These are phyloP conservation scores for Ascomycota sp. DNA, from an alignment of 2,329 filamentous ascomycete genomes.

Conservation along the genomic window DNA sequence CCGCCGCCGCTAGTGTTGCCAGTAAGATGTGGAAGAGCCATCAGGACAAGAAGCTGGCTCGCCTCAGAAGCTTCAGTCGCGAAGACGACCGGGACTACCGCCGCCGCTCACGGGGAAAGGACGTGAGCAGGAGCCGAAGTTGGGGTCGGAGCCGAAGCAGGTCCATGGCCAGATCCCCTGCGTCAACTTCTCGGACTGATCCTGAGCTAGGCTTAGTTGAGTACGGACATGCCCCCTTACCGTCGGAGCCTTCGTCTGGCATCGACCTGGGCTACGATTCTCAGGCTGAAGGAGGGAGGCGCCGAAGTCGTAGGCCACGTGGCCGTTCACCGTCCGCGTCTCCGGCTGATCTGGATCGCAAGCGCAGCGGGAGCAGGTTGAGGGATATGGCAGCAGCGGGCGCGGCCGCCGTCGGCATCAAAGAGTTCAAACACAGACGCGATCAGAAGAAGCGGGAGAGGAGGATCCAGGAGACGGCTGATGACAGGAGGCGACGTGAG, in stretches of 20 bases:
- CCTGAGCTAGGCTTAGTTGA: conserved; percentile 46
- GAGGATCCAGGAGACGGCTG: conserved; percentile 11
- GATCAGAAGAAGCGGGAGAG: conserved; percentile 18
- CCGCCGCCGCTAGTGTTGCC: conserved; percentile 35
- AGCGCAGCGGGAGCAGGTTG: conserved; percentile 30
- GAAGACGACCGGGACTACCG: conserved; percentile 16
- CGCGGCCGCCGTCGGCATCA: conserved; percentile 39
- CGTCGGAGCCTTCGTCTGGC: conserved; percentile 16
- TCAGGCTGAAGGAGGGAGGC: conserved; percentile 21
- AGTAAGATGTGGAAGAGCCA: conserved; percentile 38
- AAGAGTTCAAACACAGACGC: conserved; percentile 31
- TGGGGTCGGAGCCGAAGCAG: conserved; percentile 22
- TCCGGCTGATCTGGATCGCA: conserved; percentile 11
- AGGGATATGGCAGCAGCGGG: conserved; percentile 33
- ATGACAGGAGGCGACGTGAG: conserved; percentile 6
- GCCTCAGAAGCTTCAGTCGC: conserved; percentile 10
- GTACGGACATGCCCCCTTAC: conserved; percentile 37
- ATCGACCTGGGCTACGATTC: conserved; percentile 22
- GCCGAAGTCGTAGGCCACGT: conserved; percentile 16
- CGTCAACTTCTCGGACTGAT: conserved; percentile 34
- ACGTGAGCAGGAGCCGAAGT: conserved; percentile 4
- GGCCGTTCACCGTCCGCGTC: conserved; percentile 14
- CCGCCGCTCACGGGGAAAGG: conserved; percentile 14
- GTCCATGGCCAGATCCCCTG: conserved; percentile 26
- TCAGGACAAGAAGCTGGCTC: conserved; percentile 34